Evolutionary conservation across 352 stramenopile species (phyloP).

Genomic region (Phytophthora nicotianae): DNA sequence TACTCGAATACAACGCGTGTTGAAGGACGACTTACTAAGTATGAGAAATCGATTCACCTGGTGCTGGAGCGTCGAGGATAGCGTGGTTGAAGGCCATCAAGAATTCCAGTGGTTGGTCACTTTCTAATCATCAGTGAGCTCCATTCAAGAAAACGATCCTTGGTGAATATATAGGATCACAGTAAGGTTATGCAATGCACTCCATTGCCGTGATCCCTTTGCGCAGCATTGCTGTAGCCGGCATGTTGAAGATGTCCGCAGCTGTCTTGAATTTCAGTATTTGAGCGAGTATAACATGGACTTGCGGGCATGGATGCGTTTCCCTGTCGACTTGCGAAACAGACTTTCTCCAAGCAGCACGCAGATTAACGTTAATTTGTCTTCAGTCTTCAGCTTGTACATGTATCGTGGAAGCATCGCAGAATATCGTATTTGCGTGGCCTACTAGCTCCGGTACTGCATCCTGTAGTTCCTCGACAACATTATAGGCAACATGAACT

Average conservation of each 20-base stretch:
- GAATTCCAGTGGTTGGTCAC: slow-evolving; percentile 29
- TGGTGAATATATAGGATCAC: background rate
- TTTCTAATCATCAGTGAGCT: slow-evolving; percentile 12
- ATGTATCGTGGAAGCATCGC: too few relatives aligned
- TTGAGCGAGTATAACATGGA: slow-evolving; percentile 8
- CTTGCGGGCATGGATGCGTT: background rate
- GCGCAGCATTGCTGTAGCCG: too few relatives aligned
- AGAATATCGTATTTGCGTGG: too few relatives aligned
- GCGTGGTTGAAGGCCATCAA: slow-evolving; percentile 33
- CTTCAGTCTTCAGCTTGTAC: too few relatives aligned
- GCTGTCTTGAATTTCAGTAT: slow-evolving; percentile 27
- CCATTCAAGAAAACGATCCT: slow-evolving; percentile 1
- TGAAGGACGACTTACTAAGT: background rate
- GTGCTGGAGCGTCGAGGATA: slow-evolving; percentile 12
- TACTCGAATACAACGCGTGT: background rate
- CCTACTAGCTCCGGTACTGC: too few relatives aligned
- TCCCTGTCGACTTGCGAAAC: background rate
- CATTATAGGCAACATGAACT: background rate
- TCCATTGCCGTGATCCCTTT: too few relatives aligned
- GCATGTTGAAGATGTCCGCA: background rate
- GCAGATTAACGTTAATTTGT: slow-evolving; percentile 1
- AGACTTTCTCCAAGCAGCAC: background rate
- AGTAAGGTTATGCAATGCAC: too few relatives aligned
- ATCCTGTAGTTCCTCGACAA: background rate
- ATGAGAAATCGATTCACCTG: too few relatives aligned